Base-by-base conservation (phyloP, 768 basidiomycete genomes). In the Boletus tomentosulus region DNA sequence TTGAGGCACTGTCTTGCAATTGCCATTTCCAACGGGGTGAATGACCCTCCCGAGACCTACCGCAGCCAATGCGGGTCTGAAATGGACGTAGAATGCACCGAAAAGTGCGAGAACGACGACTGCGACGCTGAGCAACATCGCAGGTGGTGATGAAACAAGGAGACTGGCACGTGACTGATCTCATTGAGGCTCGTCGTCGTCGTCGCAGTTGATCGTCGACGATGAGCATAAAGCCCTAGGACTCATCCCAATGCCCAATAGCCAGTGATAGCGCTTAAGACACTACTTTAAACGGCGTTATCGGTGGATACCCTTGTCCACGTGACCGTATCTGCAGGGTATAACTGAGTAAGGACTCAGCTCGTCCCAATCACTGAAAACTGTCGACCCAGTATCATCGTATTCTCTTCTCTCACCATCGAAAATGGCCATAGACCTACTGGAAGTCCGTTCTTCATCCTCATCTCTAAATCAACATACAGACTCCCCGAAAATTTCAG, bases 1-100 rank as follows among this genome's bases (percentile, higher is more conserved):
- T n/a, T 78, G 75, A 6, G 78, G 74, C 16, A 86, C 70, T 1
- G 63, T 68, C 24, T 61, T 74, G 67, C 87, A 87, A 33, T 76
- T 55, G 1, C 63, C 59, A 60, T 81, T 82, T 16, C 80, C 80
- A 4, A 81, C 54, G 0, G 77, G 48, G 45, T 75, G 61, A 11
- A 84, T 59, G 34, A 64, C 62, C 28, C 83, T 77, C 30, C 76
- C 77, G 22, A 75, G 58, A 1, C 85, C 85, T 5, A 68, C 45
- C 1, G 64, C 60, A 27, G 59, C 52, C 30, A 87, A 66, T 1
- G 76, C 56, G 0, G 81, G 79, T 50, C 73, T 76, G 3, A 84
- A 45, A 25, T 74, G 74, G 33, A 83, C 71, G 70, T 81, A 84
- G 9, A 77, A 60, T 10, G 69, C 77, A 1, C 68, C 79, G 4